Evolutionary conservation across 2,329 filamentous ascomycete species (phyloP).

Genomic region (Cytospora piceicola): DNA sequence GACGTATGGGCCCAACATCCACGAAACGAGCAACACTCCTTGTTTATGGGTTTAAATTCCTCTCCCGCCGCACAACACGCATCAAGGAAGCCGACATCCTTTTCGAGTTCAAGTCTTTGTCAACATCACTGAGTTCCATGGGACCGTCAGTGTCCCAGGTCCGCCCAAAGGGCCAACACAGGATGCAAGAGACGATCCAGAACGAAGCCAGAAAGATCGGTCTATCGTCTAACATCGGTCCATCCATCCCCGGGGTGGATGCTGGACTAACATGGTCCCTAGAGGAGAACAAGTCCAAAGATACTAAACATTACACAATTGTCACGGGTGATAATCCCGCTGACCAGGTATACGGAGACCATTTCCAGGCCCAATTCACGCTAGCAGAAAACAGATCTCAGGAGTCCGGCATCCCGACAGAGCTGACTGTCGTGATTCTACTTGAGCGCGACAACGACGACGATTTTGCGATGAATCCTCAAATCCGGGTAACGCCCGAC

Average conservation of each 20-base stretch:
- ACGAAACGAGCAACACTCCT: slow-evolving; percentile 8
- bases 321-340: slow-evolving; percentile 5
- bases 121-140: background rate
- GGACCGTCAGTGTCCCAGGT: background rate
- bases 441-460: slow-evolving; percentile 10
- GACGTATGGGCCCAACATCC: background rate
- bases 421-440: slow-evolving; percentile 8
- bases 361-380: slow-evolving; percentile 6
- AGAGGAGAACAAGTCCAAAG: background rate
- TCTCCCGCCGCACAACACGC: background rate
- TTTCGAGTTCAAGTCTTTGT: slow-evolving; percentile 6
- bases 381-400: slow-evolving; percentile 10
- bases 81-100: background rate
- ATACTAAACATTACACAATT: slow-evolving; percentile 1
- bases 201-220: background rate
- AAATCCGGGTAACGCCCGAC: slow-evolving; percentile 4
- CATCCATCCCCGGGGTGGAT: background rate
- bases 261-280: background rate
- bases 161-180: slow-evolving; percentile 1
- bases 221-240: slow-evolving; percentile 7
- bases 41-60: background rate
- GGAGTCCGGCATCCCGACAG: slow-evolving; percentile 8
- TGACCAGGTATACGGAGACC: slow-evolving; percentile 10
- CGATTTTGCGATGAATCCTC: slow-evolving; percentile 6
- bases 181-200: slow-evolving; percentile 12